Evolutionary conservation across 2,329 filamentous ascomycete genomes (phyloP).

Genomic region (Ophiosphaerella herpotricha): DNA sequence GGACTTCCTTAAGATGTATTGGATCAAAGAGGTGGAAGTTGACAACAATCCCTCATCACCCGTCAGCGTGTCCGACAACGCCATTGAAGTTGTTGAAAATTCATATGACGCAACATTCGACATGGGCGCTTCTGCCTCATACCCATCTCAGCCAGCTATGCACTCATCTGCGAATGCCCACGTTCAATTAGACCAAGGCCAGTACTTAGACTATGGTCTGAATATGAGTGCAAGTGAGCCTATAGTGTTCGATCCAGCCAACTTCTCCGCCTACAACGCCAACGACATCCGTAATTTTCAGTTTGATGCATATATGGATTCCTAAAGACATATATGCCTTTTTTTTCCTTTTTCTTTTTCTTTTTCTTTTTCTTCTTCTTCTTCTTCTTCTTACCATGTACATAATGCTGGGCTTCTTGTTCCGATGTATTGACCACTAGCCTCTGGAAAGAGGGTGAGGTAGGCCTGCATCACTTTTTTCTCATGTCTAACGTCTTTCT

Average conservation of each 20-base stretch:
- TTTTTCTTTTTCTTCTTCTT: background rate
- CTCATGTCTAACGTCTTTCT: background rate
- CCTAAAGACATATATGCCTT: conserved; percentile 4
- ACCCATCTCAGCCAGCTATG: conserved; percentile 13
- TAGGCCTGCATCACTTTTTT: conserved; percentile 26
- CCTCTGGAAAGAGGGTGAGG: conserved; percentile 18
- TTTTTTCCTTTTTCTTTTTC: no score
- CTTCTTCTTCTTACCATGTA: conserved; percentile 11
- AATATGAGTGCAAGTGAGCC: conserved; percentile 25
- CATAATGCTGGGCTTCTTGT: conserved; percentile 13
- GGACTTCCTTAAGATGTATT: conserved; percentile 61
- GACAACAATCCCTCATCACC: conserved; percentile 27
- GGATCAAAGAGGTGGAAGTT: conserved; percentile 64
- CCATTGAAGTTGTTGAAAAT: conserved; percentile 8
- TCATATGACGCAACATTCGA: conserved; percentile 14
- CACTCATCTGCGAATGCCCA: conserved; percentile 12
- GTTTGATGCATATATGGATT: conserved; percentile 33
- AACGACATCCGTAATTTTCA: conserved; percentile 28
- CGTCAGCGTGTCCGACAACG: conserved; percentile 29
- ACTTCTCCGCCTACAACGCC: conserved; percentile 23
- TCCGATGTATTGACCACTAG: conserved; percentile 32
- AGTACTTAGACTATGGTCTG: conserved; percentile 26
- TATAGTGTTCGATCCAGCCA: conserved; percentile 20
- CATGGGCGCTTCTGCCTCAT: conserved; percentile 10
- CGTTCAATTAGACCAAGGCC: conserved; percentile 17